Base-by-base conservation (phyloP, 768 basidiomycete species). In the Filobasidium wieringae region DNA sequence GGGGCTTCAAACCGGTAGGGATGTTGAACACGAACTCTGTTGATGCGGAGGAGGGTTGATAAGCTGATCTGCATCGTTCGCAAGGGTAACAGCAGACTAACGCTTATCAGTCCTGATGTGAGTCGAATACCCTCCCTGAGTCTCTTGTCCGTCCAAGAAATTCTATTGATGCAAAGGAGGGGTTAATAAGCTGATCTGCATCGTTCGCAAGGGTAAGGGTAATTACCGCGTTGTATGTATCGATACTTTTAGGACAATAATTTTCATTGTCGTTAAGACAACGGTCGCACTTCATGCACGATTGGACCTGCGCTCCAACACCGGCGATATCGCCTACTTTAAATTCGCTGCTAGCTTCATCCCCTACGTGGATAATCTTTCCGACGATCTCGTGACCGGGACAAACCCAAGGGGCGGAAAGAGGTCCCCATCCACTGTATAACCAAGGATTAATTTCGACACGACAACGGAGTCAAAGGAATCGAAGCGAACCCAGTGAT, bases 271-370 rank as follows among this genome's bases (percentile, higher is more conserved):
- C 75, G 11, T 69, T 32, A n/a, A 27, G 31, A 31, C 64, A 72
- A 41, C 66, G 32, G 12, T 75, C 61, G 65, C 81, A 82, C 19
- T 70, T 60, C 53, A 77, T 67, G 74, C 82, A 84, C 15, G 79
- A 78, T 51, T 77, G 77, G 27, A 80, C 79, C 59, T 81, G 81
- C n/a, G 71, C 74, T 8, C 77, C 76, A 5, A 79, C 77, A 32
- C 82, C 83, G 59, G 77, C 82, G 8, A 78, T 69, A 66, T 83
- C 80, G 24, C 82, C 82, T 8, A 78, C 75, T 65, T 81, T 81
- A 74, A 83, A 76, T 50, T 77, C 77, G 36, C 19, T 17, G 3
- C 65, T 76, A 41, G 83, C 81, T 40, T 80, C 76, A 7, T 77
- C 68, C 1, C 84, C 82, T 58, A 85, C 80, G 11, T 76, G 72